Conservation (phyloP, 176 grass and related monocot species). For the Dendrocalamus sinicus region DNA sequence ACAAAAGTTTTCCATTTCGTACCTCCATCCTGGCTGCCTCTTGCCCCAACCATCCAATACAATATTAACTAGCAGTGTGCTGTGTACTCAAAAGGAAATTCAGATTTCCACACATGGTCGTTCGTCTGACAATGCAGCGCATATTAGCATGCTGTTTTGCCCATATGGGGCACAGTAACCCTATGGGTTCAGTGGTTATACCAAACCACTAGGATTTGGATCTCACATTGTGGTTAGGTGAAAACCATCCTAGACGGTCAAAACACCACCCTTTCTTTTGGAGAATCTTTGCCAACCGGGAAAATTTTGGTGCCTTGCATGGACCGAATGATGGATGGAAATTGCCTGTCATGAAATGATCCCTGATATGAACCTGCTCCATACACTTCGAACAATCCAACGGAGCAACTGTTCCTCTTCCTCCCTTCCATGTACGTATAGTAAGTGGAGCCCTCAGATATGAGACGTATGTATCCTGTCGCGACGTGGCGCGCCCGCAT, state of each 20-base stretch:
- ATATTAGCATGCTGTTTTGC: constrained; percentile 21
- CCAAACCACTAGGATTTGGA: constrained; percentile 41
- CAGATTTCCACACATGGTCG: background rate
- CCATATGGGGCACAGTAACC: constrained; percentile 49
- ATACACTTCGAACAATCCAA: constrained; percentile 40
- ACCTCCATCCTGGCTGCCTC: background rate
- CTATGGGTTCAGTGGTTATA: constrained; percentile 41
- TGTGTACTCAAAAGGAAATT: background rate
- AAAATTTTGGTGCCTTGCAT: constrained; percentile 35
- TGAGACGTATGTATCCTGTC: background rate
- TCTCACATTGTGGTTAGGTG: constrained; percentile 29
- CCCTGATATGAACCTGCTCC: constrained; percentile 9
- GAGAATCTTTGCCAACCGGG: constrained; percentile 38
- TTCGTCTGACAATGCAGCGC: background rate
- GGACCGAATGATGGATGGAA: background rate
- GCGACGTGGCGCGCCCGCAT: background rate
- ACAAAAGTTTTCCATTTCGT: background rate
- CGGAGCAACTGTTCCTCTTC: constrained; percentile 23
- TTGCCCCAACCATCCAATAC: constrained; percentile 27
- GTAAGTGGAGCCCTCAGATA: background rate
- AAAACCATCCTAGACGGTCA: constrained; percentile 1
- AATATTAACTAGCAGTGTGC: background rate
- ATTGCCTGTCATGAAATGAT: constrained; percentile 24
- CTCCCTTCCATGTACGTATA: background rate
- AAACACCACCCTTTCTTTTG: background rate